These are phyloP conservation scores for Dichotomocladium elegans DNA, from an alignment of 371 early-diverging fungal species.

Conservation along the genomic window DNA sequence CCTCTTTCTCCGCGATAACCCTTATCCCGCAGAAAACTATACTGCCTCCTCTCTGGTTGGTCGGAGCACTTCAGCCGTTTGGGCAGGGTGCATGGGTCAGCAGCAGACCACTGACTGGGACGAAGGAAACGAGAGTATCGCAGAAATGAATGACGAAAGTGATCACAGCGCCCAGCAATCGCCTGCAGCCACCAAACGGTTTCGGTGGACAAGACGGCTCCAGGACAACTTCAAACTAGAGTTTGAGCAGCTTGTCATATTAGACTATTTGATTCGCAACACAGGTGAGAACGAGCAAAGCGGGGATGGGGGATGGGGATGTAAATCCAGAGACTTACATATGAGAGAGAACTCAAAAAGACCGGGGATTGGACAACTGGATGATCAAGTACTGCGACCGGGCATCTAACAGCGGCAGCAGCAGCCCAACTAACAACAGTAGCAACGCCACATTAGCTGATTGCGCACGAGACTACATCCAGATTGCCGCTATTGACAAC, in stretches of 20 bases:
- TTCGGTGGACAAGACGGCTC: slow-evolving; percentile 61
- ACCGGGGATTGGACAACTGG: slow-evolving; percentile 90
- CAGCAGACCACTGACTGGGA: slow-evolving; percentile 3
- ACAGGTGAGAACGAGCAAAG: slow-evolving; percentile 74
- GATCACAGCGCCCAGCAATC: slow-evolving; percentile 1
- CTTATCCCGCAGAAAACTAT: slow-evolving; percentile 33
- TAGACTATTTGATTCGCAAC: slow-evolving; percentile 90
- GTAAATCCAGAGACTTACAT: no score
- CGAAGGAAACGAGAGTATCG: no score
- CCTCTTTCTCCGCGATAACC: slow-evolving; percentile 68
- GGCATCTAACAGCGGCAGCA: slow-evolving; percentile 24
- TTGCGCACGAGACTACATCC: slow-evolving; percentile 29
- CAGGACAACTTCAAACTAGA: slow-evolving; percentile 74
- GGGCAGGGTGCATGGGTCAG: slow-evolving; percentile 33
- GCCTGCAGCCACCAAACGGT: slow-evolving; percentile 14
- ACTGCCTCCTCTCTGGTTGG: slow-evolving; percentile 5
- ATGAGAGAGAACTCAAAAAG: no score
- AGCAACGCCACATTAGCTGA: slow-evolving; percentile 15
- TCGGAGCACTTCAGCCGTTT: slow-evolving; percentile 20
- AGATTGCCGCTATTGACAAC: slow-evolving; percentile 88
- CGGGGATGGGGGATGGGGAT: background rate
- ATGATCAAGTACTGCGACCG: slow-evolving; percentile 71
- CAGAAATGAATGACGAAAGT: slow-evolving; percentile 9
- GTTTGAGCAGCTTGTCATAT: slow-evolving; percentile 78
- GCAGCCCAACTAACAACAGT: slow-evolving; percentile 16